Evolutionary conservation across 1,139 yeast species (phyloP), one percentile per base, ranked within the genome.

Genomic region (Zygoascus meyerae): DNA sequence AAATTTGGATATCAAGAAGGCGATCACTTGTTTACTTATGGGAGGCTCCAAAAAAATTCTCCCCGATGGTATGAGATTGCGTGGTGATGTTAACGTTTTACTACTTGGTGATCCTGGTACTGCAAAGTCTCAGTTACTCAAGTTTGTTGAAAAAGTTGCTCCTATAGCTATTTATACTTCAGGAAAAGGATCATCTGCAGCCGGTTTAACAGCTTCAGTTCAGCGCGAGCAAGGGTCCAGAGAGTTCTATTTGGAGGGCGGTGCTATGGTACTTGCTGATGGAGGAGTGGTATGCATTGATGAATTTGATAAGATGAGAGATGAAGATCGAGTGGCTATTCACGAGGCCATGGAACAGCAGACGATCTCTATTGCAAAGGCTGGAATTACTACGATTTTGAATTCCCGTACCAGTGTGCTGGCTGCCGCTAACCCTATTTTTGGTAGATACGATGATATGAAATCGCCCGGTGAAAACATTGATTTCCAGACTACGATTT

Each of bases 301-400:
- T 73, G 99, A 92, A 73, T 92, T 92, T 62, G 99, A 92, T 69
- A 92, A 92, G 70, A 92, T 92, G 99, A 77, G 97, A 67, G 99
- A 94, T 62, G 98, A 92, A 65, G 98, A 94, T 67, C 78, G 99
- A 65, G 98, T 92, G 34, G 98, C 98, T 0, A 94, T 92, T 58
- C 99, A 92, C 67, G 99, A 92, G 73, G 98, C 98, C 7, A 92
- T 92, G 99, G 99, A 92, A 71, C 99, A 92, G 68, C 99, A 92
- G 69, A 92, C 98, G 0, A 92, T 92, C 55, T 90, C 97, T n/a
- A 89, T 92, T 64, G 98, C 98, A 41, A 92, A 92, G 66, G 99
- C 99, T 8, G 99, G 99, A 66, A 92, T 92, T 58, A 92, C 97
- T 3, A 94, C 99, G 0, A 89, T 92, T 48, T 75, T 92, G 55